Conservation (phyloP, 768 basidiomycete species). For the Trametes cinnabarina region DNA sequence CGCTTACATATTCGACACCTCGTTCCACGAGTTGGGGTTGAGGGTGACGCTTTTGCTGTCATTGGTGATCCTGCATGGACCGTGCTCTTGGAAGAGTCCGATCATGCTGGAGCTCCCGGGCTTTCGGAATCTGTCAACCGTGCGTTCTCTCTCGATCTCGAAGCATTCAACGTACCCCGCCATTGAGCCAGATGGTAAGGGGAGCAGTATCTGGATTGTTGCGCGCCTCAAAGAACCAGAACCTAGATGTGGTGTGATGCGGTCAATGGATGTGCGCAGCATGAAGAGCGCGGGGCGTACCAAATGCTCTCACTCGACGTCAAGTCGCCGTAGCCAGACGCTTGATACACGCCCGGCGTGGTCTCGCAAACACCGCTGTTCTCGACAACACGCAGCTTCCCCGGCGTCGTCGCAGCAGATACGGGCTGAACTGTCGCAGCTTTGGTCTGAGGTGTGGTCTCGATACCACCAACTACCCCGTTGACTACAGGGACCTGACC, state of each 20-base stretch:
- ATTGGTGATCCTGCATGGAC: constrained; percentile 45
- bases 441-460: constrained; percentile 27
- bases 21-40: constrained; percentile 62
- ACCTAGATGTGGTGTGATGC: constrained; percentile 37
- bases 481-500: constrained; percentile 48
- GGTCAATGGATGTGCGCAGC: background rate
- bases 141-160: background rate
- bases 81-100: constrained; percentile 43
- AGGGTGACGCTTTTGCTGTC: constrained; percentile 46
- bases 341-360: constrained; percentile 58
- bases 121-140: constrained; percentile 14
- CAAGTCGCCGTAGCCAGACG: constrained; percentile 64
- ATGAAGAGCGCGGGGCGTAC: constrained; percentile 29
- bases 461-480: constrained; percentile 47
- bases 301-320: constrained; percentile 57
- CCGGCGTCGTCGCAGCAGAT: constrained; percentile 34
- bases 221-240: constrained; percentile 70
- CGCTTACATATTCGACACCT: constrained; percentile 45
- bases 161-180: constrained; percentile 34
- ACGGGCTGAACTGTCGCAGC: background rate
- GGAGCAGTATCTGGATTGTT: constrained; percentile 59
- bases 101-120: constrained; percentile 42
- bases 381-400: constrained; percentile 53
- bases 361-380: constrained; percentile 68
- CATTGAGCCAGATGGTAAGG: constrained; percentile 68